phyloP scores from a whole-genome alignment of 805 yeast species.

The Yamadazyma philogaea region DNA sequence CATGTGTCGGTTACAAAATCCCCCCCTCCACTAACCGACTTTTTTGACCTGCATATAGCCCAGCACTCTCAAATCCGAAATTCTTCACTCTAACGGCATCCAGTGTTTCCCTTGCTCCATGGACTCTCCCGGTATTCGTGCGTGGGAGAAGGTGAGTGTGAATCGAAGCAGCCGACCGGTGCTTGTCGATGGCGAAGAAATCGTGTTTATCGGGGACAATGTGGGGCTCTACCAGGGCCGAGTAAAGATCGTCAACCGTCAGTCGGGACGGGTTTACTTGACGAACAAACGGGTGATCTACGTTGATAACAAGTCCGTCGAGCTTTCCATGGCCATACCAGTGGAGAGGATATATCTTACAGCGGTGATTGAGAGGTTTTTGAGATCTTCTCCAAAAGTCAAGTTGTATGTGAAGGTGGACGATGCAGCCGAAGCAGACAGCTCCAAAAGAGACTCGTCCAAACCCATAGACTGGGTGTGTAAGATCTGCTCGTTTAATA shows the following conservation, averaged over 20 bases:
- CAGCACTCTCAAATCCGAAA: too few relatives aligned
- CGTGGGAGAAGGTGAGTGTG: slow-evolving; percentile 29
- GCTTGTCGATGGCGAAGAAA: slow-evolving; percentile 30
- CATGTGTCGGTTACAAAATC: too few relatives aligned
- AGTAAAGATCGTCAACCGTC: slow-evolving; percentile 58
- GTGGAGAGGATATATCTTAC: slow-evolving; percentile 39
- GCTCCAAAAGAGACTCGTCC: neutral
- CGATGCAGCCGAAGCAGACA: neutral
- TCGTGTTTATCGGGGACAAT: slow-evolving; percentile 31
- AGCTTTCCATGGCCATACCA: slow-evolving; percentile 46
- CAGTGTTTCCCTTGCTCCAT: neutral
- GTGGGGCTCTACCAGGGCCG: slow-evolving; percentile 81
- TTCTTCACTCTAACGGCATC: neutral
- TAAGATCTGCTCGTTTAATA: slow-evolving; percentile 80
- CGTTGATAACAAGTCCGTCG: slow-evolving; percentile 48
- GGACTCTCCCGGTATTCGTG: neutral
- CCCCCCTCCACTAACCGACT: too few relatives aligned
- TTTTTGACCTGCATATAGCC: too few relatives aligned
- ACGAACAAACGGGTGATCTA: slow-evolving; percentile 73
- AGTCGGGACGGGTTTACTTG: slow-evolving; percentile 73
- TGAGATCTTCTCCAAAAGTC: slow-evolving; percentile 80
- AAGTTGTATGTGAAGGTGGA: slow-evolving; percentile 24
- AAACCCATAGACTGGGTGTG: slow-evolving; percentile 68
- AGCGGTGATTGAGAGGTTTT: slow-evolving; percentile 51
- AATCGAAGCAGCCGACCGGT: slow-evolving; percentile 41